Conservation (phyloP, 2,329 filamentous ascomycete species). For the Fusarium setosum region DNA sequence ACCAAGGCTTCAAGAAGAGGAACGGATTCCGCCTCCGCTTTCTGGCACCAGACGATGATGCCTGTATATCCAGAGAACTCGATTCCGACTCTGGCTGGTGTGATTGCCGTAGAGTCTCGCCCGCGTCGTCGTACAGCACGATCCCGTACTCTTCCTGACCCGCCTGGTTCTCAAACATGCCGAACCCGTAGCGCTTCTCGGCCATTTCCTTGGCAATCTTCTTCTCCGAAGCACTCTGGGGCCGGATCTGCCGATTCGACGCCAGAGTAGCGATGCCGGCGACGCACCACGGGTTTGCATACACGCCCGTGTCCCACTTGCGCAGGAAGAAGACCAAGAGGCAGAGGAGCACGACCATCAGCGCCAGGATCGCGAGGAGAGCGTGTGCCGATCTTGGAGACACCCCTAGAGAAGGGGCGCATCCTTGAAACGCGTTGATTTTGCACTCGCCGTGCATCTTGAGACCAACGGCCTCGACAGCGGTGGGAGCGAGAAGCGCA, state of each 20-base stretch:
- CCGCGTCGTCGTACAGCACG: conserved; percentile 36
- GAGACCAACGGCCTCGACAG: conserved; percentile 40
- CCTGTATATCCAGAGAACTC: conserved; percentile 38
- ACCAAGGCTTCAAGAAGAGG: conserved; percentile 49
- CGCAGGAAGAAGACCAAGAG: conserved; percentile 32
- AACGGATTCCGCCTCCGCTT: conserved; percentile 45
- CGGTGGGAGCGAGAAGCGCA: conserved; percentile 35
- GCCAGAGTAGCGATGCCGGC: conserved; percentile 40
- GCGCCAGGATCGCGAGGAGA: conserved; percentile 33
- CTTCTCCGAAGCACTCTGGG: conserved; percentile 27
- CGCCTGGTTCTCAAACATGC: conserved; percentile 35
- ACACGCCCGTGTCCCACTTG: conserved; percentile 38
- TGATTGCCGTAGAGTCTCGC: conserved; percentile 22
- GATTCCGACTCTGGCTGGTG: conserved; percentile 17
- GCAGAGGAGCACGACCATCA: conserved; percentile 35
- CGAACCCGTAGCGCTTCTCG: conserved; percentile 41
- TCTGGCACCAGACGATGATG: not conserved
- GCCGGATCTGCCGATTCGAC: conserved; percentile 38
- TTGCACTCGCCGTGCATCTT: conserved; percentile 42
- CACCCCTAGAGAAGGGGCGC: conserved; percentile 39
- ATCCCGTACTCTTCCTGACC: conserved; percentile 40
- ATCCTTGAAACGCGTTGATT: conserved; percentile 30
- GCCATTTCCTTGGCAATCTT: conserved; percentile 41
- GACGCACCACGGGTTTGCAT: conserved; percentile 49
- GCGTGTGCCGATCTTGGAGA: conserved; percentile 27